Evolutionary conservation across 306 rosid species (phyloP), one percentile per base, ranked within the genome.

Genomic region (Quercus alba): DNA sequence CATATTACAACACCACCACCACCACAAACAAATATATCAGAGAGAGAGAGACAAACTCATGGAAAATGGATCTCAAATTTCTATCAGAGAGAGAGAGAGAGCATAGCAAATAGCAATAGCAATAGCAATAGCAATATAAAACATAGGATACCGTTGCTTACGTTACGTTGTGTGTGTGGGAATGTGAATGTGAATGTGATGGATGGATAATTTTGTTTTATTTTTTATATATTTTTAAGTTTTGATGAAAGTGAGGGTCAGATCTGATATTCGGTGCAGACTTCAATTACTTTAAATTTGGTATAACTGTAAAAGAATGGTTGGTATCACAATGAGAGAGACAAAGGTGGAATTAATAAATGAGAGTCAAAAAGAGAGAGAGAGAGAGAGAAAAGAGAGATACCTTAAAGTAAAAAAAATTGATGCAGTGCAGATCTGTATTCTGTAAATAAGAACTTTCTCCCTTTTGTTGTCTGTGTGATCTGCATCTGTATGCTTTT

Each of bases 1-100:
- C 84, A 86, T 82, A 35, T 20, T 12, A 59, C 55, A 59, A 44
- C 64, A 31, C 38, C 38, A 33, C 38, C 41, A 54, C 4, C 33
- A 51, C 12, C 46, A 70, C 30, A 2, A 9, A 23, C 4, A 35
- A 55, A 11, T 55, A 63, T n/a, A 26, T 38, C 23, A 11, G 3
- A 56, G 41, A 15, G 41, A 1, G 4, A 58, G 62, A 56, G 62
- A 57, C 46, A 41, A 7, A 38, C 10, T 6, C 44, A 38, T 38
- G 44, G 44, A 38, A 38, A 7, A 38, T 38, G 10, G 44, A 38
- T 38, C 44, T 38, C 10, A 38, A 38, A 38, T 38, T 38, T 38
- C 8, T 38, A 38, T 38, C 44, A 38, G 1, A 38, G 44, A 38
- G 44, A 38, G 44, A 38, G 44, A 38, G 44, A 35, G 38, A 33